phyloP scores from a whole-genome alignment of 1,284 basidiomycete species.

The Puccinia triticina region DNA sequence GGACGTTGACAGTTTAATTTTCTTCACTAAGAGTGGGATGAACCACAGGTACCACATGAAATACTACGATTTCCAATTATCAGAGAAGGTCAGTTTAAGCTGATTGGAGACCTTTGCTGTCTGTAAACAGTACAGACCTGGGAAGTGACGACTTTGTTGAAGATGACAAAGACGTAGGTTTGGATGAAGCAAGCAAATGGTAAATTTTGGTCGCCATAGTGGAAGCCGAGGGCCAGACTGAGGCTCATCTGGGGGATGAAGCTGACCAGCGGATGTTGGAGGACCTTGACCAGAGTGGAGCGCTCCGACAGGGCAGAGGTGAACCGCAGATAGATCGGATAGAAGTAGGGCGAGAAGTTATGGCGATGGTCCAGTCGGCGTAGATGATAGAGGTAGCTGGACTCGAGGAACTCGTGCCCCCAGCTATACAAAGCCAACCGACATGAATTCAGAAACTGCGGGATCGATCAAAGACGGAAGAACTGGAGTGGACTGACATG shows the following conservation, averaged over 20 bases:
- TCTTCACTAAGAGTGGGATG: conserved; percentile 73
- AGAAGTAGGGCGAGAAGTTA: conserved; percentile 98
- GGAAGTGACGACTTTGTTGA: conserved; percentile 98
- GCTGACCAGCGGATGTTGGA: conserved; percentile 56
- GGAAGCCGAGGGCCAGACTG: conserved; percentile 70
- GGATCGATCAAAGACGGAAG: background rate
- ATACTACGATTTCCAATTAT: conserved; percentile 69
- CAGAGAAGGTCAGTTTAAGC: background rate
- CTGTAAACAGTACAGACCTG: conserved; percentile 67
- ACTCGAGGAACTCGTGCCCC: conserved; percentile 87
- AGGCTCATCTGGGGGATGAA: conserved; percentile 72
- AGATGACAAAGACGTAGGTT: conserved; percentile 84
- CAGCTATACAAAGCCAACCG: conserved; percentile 65
- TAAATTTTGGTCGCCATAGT: conserved; percentile 68
- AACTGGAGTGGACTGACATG: conserved; percentile 67
- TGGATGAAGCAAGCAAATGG: conserved; percentile 87
- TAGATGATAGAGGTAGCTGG: conserved; percentile 92
- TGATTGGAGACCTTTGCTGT: background rate
- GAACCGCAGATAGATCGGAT: conserved; percentile 77
- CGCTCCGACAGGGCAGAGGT: background rate
- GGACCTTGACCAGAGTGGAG: conserved; percentile 52
- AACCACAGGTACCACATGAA: conserved; percentile 97
- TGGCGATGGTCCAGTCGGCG: conserved; percentile 90
- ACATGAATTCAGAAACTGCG: too few relatives aligned
- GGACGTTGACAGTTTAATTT: conserved; percentile 67